Percentiles rank a stretch among this genome's conserved stretches.
phyloP scores from a whole-genome alignment of 805 yeast genomes.

The Grigorovia yakushimaensis region DNA sequence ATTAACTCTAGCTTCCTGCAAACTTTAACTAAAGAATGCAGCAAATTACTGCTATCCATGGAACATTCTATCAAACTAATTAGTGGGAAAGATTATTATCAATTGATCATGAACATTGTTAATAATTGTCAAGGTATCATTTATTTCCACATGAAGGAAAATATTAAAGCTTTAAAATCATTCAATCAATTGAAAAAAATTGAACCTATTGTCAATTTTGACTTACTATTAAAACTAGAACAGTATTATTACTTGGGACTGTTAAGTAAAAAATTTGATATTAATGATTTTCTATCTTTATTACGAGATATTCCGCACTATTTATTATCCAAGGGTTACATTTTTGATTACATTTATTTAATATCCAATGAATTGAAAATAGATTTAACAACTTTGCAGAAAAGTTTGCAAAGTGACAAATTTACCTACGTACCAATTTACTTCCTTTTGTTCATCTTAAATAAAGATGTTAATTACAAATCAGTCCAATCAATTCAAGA shows the following conservation, averaged over 20 bases:
- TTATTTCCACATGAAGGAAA: not conserved
- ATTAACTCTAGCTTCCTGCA: too few relatives aligned
- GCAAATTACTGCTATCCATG: not conserved
- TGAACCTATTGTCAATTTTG: constrained; percentile 5
- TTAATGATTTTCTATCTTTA: constrained; percentile 6
- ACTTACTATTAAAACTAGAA: constrained; percentile 16
- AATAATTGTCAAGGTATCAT: constrained; percentile 10
- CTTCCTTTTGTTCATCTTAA: constrained; percentile 4
- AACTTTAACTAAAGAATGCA: too few relatives aligned
- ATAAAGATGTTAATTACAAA: not conserved
- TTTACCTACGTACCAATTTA: constrained; percentile 5
- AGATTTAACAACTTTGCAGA: not conserved
- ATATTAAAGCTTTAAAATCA: not conserved
- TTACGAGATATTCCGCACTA: constrained; percentile 14
- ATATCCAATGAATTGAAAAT: constrained; percentile 13
- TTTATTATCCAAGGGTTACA: constrained; percentile 15
- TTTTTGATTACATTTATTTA: constrained; percentile 15
- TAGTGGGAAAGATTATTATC: constrained; percentile 3
- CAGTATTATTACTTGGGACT: constrained; percentile 16
- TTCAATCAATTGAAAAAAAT: not conserved
- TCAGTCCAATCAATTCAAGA: constrained; percentile 7
- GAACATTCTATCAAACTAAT: constrained; percentile 5
- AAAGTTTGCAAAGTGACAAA: not conserved
- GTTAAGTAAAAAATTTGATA: not conserved
- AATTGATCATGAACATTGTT: constrained; percentile 12